Evolutionary conservation across 2,329 filamentous ascomycete genomes (phyloP).

Genomic region (Neonectria magnoliae): DNA sequence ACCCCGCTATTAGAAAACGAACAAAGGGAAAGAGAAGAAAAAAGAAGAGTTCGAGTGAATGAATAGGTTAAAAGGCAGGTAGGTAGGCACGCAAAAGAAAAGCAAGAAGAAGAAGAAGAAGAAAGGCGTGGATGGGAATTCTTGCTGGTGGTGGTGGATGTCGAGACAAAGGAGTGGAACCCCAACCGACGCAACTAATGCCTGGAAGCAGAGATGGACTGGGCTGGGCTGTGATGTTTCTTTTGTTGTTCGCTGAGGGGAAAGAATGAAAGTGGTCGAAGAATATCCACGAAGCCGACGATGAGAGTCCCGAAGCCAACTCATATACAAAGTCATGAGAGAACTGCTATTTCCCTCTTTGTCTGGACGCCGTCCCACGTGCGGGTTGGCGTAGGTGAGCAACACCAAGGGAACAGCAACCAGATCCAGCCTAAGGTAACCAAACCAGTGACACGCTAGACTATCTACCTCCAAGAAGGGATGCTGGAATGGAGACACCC

Average conservation of each 20-base stretch:
- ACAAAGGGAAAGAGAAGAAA: background rate
- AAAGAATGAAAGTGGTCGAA: background rate
- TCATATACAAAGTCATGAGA: background rate
- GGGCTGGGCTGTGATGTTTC: conserved; percentile 2
- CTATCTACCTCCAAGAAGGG: no score
- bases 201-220: conserved; percentile 6
- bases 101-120: background rate
- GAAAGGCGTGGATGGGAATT: conserved; percentile 4
- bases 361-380: background rate
- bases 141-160: conserved; percentile 5
- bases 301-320: background rate
- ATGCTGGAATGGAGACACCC: no score
- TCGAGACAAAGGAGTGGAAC: conserved; percentile 31
- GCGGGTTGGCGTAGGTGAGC: no score
- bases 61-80: background rate
- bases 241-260: background rate
- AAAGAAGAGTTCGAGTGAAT: no score
- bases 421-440: no score
- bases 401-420: no score
- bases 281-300: background rate
- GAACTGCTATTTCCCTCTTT: background rate
- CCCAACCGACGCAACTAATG: background rate
- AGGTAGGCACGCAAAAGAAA: background rate
- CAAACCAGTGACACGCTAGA: no score
- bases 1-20: background rate